A percentile compares a stretch with the other conserved stretches of the same genome.
Conservation (phyloP, 805 yeast genomes). For the Ogataea methanolica region DNA sequence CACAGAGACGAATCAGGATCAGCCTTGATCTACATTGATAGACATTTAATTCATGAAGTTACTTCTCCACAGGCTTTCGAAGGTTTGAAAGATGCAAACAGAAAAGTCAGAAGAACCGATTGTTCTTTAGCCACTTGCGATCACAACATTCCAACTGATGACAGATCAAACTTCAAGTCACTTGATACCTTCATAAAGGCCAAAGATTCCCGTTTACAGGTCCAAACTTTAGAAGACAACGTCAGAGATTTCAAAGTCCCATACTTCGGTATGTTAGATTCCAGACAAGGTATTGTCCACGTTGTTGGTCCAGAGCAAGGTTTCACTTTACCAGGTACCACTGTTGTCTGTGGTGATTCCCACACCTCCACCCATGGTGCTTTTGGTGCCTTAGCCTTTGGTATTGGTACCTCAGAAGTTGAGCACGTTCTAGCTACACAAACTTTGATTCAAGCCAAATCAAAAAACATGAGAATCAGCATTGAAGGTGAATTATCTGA, state of each 20-base stretch:
- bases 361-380: constrained; percentile 99
- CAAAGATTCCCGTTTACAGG: constrained; percentile 89
- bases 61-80: constrained; percentile 99
- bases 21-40: constrained; percentile 83
- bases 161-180: constrained; percentile 73
- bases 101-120: constrained; percentile 86
- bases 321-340: constrained; percentile 96
- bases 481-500: constrained; percentile 80
- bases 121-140: constrained; percentile 94
- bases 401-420: constrained; percentile 98
- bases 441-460: constrained; percentile 88
- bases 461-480: constrained; percentile 89
- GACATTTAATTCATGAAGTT: constrained; percentile 97
- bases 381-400: constrained; percentile 94
- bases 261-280: constrained; percentile 91
- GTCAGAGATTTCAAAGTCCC: constrained; percentile 87
- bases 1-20: constrained; percentile 87
- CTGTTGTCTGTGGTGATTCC: constrained; percentile 98
- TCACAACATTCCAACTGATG: constrained; percentile 93
- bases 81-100: constrained; percentile 83
- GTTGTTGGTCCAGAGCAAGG: constrained; percentile 99
- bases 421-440: constrained; percentile 99
- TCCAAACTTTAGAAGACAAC: constrained; percentile 85
- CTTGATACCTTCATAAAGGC: constrained; percentile 80
- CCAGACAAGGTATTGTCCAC: constrained; percentile 97